phyloP scores from a whole-genome alignment of 2,329 filamentous ascomycete species.

The Malbranchea zuffiana region DNA sequence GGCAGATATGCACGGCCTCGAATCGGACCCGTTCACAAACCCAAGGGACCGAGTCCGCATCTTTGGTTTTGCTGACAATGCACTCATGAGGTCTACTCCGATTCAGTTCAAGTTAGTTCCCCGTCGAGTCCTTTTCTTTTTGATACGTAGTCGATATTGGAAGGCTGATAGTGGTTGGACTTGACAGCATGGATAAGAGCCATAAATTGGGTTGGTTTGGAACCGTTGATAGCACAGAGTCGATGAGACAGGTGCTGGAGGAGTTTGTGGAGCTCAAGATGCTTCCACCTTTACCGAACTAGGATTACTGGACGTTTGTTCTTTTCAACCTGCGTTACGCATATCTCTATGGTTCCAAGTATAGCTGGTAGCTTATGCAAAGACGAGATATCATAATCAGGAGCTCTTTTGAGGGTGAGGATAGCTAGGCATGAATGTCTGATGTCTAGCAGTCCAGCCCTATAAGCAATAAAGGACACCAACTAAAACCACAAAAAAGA shows the following conservation, averaged over 20 bases:
- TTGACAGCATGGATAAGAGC: conserved; percentile 34
- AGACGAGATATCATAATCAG: no score
- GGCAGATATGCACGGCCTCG: conserved; percentile 32
- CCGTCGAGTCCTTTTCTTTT: background rate
- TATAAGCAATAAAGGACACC: no score
- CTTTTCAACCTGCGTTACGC: no score
- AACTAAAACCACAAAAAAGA: no score
- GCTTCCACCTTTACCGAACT: conserved; percentile 25
- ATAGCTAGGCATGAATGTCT: no score
- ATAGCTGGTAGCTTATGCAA: no score
- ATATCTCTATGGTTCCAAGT: no score
- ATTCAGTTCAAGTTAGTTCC: conserved; percentile 24
- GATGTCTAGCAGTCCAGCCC: no score
- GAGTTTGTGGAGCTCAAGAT: conserved; percentile 36
- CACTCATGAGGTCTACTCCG: conserved; percentile 23
- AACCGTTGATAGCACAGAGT: conserved; percentile 37
- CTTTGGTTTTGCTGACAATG: conserved; percentile 38
- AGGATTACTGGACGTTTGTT: no score
- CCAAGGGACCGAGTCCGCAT: conserved; percentile 33
- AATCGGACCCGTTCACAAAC: conserved; percentile 30
- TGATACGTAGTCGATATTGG: background rate
- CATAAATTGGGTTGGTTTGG: conserved; percentile 39
- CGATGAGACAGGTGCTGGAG: conserved; percentile 32
- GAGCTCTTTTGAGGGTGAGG: no score
- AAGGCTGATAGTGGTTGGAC: conserved; percentile 7